phyloP scores from a whole-genome alignment of 2,329 filamentous ascomycete species.

The Alternaria sp. region DNA sequence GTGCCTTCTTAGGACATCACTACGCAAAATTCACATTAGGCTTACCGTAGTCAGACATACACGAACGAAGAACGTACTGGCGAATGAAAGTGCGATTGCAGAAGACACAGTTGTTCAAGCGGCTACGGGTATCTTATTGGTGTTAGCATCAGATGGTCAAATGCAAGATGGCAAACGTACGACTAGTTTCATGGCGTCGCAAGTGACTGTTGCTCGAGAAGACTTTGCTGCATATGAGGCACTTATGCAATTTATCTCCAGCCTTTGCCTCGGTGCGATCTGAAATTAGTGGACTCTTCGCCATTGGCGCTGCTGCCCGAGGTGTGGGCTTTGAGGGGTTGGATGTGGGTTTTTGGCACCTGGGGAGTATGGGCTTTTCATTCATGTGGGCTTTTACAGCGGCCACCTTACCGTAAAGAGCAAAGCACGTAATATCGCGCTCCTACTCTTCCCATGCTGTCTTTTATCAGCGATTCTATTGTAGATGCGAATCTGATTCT shows the following conservation, averaged over 20 bases:
- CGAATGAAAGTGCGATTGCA: not conserved
- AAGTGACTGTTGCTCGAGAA: not conserved
- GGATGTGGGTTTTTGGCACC: conserved; percentile 1
- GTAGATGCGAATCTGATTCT: not conserved
- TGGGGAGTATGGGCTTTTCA: conserved; percentile 18
- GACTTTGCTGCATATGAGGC: not conserved
- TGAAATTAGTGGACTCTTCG: not conserved
- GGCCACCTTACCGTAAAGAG: conserved; percentile 8
- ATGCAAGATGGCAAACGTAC: not conserved
- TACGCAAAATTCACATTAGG: not conserved
- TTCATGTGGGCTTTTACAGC: conserved; percentile 20
- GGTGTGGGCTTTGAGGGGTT: conserved; percentile 1
- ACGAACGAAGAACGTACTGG: not conserved
- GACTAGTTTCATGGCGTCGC: not conserved
- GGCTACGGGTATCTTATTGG: not conserved
- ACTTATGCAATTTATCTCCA: not conserved
- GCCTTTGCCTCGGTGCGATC: not conserved
- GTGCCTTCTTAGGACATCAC: conserved; percentile 14
- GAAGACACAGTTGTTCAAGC: not conserved
- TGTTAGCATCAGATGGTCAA: not conserved
- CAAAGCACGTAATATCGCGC: not conserved
- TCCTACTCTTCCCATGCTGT: not conserved
- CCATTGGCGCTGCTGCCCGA: not conserved
- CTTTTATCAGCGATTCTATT: not conserved
- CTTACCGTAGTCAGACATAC: not conserved